phyloP scores from a whole-genome alignment of 2,329 filamentous ascomycete species.

The Aureobasidium sp. region DNA sequence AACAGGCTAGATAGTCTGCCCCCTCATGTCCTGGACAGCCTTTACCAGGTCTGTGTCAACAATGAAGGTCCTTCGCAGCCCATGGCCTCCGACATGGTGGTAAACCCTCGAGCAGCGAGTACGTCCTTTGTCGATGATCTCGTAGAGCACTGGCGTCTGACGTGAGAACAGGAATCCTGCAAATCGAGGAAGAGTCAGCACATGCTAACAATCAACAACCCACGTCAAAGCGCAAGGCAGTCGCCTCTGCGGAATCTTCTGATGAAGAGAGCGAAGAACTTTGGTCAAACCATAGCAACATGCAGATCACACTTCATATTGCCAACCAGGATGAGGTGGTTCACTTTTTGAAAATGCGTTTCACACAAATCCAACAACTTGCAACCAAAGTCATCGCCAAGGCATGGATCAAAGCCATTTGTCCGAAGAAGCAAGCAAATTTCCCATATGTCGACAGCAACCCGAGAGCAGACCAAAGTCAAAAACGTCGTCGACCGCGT shows the following conservation, averaged over 20 bases:
- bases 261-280: constrained; percentile 8
- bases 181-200: neutral
- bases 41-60: neutral
- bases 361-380: constrained; percentile 62
- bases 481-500: constrained; percentile 7
- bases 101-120: constrained; percentile 10
- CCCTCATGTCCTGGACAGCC: neutral
- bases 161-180: neutral
- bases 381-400: constrained; percentile 68
- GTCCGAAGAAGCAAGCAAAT: constrained; percentile 69
- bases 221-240: neutral
- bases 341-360: constrained; percentile 54
- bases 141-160: neutral
- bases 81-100: neutral
- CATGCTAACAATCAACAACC: neutral
- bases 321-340: constrained; percentile 29
- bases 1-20: neutral
- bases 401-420: constrained; percentile 67
- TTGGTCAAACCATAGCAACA: neutral
- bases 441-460: constrained; percentile 56
- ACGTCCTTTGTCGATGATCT: neutral
- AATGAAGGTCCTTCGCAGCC: neutral
- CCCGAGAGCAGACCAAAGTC: constrained; percentile 33
- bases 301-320: constrained; percentile 18
- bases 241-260: neutral